phyloP scores from a whole-genome alignment of 2,329 filamentous ascomycete genomes.

The Calonectria pseudoturangicola region DNA sequence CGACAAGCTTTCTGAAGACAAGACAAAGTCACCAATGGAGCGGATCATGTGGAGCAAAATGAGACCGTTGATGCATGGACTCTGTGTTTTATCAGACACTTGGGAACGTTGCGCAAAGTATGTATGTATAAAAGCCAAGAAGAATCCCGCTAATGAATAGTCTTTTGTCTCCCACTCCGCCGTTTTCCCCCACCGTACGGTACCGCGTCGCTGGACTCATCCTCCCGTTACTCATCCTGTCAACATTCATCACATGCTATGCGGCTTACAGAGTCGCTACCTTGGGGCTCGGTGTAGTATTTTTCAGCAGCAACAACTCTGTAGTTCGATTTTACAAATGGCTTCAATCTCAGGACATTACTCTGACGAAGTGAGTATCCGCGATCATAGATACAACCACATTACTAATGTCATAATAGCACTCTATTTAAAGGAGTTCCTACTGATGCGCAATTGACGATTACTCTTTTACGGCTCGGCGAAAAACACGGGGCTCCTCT shows the following conservation, averaged over 20 bases:
- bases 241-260: not conserved
- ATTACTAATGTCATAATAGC: not conserved
- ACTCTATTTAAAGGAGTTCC: not conserved
- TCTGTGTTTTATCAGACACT: not conserved
- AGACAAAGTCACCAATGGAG: not conserved
- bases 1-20: not conserved
- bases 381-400: too few relatives aligned
- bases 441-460: not conserved
- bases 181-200: not conserved
- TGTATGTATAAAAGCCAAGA: not conserved
- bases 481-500: not conserved
- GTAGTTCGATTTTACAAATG: not conserved
- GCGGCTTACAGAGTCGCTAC: not conserved
- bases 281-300: not conserved
- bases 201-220: not conserved
- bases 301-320: not conserved
- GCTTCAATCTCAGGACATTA: not conserved
- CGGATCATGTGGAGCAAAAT: conserved; percentile 20
- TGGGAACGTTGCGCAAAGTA: conserved; percentile 18
- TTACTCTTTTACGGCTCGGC: not conserved
- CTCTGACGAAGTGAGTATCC: not conserved
- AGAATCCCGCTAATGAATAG: not conserved
- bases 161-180: not conserved
- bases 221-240: not conserved
- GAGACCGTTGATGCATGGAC: conserved; percentile 4